phyloP scores from a whole-genome alignment of 1,284 basidiomycete species.

The Leccinum fallax region DNA sequence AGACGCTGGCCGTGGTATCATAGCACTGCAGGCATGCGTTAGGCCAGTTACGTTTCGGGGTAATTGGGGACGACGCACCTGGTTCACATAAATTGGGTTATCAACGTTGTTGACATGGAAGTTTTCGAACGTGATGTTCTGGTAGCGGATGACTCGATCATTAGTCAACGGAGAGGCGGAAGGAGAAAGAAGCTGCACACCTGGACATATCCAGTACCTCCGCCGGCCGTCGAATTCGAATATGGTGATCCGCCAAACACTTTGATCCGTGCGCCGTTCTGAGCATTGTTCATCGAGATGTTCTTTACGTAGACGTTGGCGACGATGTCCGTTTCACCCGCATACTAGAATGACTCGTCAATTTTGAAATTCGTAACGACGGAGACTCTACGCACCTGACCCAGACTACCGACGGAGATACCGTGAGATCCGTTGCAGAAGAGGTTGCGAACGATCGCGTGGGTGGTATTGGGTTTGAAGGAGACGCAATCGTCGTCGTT shows the following conservation, averaged over 20 bases:
- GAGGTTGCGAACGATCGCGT: slow-evolving; percentile 17
- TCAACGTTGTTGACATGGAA: slow-evolving; percentile 45
- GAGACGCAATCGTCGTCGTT: slow-evolving; percentile 51
- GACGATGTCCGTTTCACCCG: slow-evolving; percentile 51
- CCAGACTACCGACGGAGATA: slow-evolving; percentile 26
- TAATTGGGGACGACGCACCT: slow-evolving; percentile 7
- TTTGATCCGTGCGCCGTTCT: slow-evolving; percentile 56
- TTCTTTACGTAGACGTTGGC: slow-evolving; percentile 47
- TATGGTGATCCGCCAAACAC: slow-evolving; percentile 39
- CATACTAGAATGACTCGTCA: slow-evolving; percentile 36
- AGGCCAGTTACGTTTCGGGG: background rate
- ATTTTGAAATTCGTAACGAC: background rate
- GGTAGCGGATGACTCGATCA: background rate
- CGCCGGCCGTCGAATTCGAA: slow-evolving; percentile 30
- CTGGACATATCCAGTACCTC: slow-evolving; percentile 39
- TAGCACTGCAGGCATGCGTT: slow-evolving; percentile 40
- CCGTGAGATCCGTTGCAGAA: slow-evolving; percentile 24
- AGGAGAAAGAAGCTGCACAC: background rate
- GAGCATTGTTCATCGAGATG: slow-evolving; percentile 49
- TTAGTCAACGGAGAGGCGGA: background rate
- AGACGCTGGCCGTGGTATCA: slow-evolving; percentile 31
- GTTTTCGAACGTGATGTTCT: slow-evolving; percentile 45
- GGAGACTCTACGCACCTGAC: slow-evolving; percentile 11
- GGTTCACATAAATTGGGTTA: slow-evolving; percentile 39
- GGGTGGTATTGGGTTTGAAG: slow-evolving; percentile 24